phyloP scores from a whole-genome alignment of 768 basidiomycete genomes.

The Lactarius deliciosus region DNA sequence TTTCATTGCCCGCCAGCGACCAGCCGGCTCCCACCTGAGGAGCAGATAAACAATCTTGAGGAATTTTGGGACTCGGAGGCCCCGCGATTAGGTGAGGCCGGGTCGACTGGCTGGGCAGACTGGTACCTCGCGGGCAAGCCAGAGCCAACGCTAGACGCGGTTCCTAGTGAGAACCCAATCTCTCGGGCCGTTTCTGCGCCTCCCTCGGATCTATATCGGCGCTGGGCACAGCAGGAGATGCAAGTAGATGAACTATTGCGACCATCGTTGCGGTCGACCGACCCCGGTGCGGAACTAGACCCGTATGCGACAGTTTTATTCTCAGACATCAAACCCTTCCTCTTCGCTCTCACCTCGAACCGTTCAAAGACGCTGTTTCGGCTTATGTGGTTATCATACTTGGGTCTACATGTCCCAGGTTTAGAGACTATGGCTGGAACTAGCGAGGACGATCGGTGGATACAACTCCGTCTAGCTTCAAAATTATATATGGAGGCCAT shows the following conservation, averaged over 20 bases:
- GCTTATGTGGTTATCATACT: constrained; percentile 64
- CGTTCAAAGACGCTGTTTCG: constrained; percentile 58
- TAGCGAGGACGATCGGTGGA: constrained; percentile 68
- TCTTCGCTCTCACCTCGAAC: constrained; percentile 44
- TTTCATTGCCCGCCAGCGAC: constrained; percentile 57
- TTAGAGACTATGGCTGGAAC: constrained; percentile 39
- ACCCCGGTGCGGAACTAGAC: constrained; percentile 53
- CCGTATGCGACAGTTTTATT: constrained; percentile 75
- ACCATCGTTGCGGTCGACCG: constrained; percentile 55
- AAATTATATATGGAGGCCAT: constrained; percentile 48
- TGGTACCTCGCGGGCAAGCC: constrained; percentile 54
- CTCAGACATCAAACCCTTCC: constrained; percentile 62
- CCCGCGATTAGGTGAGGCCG: constrained; percentile 69
- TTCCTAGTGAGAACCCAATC: constrained; percentile 16
- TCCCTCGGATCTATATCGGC: constrained; percentile 56
- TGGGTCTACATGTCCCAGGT: constrained; percentile 73
- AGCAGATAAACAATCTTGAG: constrained; percentile 60
- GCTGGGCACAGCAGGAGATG: constrained; percentile 65
- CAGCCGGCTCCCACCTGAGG: constrained; percentile 43
- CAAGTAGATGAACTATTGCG: constrained; percentile 44
- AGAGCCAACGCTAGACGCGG: constrained; percentile 29
- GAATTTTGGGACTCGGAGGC: constrained; percentile 84
- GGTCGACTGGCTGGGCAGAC: constrained; percentile 64
- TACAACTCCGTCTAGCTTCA: constrained; percentile 46
- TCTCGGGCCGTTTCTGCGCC: constrained; percentile 34